phyloP scores from a whole-genome alignment of 208 protist species.

The Phytomonas sp. region DNA sequence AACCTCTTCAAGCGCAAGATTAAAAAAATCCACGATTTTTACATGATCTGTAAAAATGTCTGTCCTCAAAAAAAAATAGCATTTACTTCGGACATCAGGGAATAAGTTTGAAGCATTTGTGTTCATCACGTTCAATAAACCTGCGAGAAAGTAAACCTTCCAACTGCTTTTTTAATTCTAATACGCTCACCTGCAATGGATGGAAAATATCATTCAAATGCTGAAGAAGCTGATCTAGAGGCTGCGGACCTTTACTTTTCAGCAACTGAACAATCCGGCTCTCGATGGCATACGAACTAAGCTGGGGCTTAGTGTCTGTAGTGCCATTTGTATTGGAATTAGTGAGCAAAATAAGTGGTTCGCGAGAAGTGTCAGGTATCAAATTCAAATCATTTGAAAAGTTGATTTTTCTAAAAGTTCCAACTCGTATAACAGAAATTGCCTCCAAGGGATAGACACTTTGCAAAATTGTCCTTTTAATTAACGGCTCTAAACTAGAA shows the following conservation, averaged over 20 bases:
- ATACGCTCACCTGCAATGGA: neutral
- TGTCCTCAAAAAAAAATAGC: neutral
- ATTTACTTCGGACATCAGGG: neutral
- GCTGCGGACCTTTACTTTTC: neutral
- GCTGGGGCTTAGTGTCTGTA: neutral
- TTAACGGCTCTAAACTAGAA: conserved; percentile 18
- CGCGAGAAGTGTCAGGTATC: neutral
- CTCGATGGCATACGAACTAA: neutral
- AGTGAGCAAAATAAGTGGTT: neutral
- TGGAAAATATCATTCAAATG: neutral
- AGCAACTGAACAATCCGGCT: neutral
- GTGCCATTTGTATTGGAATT: neutral
- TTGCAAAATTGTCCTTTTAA: conserved; percentile 14
- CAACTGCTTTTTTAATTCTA: neutral
- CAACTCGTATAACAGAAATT: neutral
- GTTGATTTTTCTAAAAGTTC: neutral
- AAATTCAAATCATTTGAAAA: neutral
- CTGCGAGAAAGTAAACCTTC: neutral
- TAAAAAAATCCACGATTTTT: neutral
- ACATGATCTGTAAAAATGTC: neutral
- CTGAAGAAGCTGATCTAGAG: neutral
- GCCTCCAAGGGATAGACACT: neutral
- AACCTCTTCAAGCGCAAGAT: neutral
- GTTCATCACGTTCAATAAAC: neutral
- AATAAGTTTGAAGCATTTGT: neutral